A percentile compares a stretch with the other conserved stretches of the same genome.
Evolutionary conservation across 192 early-diverging fungal genomes (phyloP).

Genomic region (Helicostylum pulchrum): DNA sequence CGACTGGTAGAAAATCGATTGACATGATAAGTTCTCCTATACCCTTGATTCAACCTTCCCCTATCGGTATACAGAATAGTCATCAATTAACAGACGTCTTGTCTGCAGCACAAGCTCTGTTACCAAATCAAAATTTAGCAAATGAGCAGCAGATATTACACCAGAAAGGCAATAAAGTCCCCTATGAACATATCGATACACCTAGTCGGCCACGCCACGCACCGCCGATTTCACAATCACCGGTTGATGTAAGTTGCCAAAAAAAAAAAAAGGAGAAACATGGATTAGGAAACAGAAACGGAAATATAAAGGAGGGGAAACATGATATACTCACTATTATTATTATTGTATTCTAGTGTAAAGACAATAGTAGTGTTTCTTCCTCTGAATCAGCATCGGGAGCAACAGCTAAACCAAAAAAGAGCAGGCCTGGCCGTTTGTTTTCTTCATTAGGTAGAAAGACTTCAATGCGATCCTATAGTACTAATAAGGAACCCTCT

Average conservation of each 20-base stretch:
- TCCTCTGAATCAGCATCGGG: slow-evolving; percentile 1
- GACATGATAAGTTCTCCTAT: slow-evolving; percentile 3
- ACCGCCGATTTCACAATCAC: too few species aligned
- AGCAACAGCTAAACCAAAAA: slow-evolving; percentile 1
- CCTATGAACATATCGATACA: slow-evolving; percentile 27
- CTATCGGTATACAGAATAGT: neutral
- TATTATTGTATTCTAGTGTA: neutral
- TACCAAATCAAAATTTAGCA: slow-evolving; percentile 14
- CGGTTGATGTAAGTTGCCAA: too few species aligned
- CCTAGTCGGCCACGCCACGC: slow-evolving; percentile 9
- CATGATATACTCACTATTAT: too few species aligned
- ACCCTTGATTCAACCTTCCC: neutral
- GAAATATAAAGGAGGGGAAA: too few species aligned
- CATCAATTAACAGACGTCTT: slow-evolving; percentile 23
- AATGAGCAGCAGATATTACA: neutral
- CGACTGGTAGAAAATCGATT: slow-evolving; percentile 10
- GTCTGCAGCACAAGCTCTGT: slow-evolving; percentile 20
- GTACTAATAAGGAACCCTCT: neutral
- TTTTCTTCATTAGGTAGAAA: slow-evolving; percentile 18
- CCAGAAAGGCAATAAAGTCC: neutral
- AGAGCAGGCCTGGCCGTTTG: neutral
- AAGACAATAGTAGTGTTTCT: slow-evolving; percentile 12
- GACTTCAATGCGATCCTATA: slow-evolving; percentile 9
- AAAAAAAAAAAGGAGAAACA: too few species aligned
- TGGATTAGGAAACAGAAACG: too few species aligned